Evolutionary conservation across 805 yeast species (phyloP).

Genomic region (Ogataea methylovora): DNA sequence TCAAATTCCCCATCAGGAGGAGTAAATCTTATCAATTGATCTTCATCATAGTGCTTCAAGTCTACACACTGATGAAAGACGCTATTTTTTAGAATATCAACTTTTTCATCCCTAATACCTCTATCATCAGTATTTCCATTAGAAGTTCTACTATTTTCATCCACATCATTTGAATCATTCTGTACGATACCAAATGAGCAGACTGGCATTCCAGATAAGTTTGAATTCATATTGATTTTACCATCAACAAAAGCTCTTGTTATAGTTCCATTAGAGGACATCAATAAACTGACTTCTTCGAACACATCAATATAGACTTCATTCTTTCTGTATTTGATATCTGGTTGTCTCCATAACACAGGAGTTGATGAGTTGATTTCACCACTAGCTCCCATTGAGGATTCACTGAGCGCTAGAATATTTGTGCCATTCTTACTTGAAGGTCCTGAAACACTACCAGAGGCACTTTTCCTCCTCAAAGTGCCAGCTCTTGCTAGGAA

Average conservation of each 20-base stretch:
- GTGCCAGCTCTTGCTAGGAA: constrained; percentile 14
- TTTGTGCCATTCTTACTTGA: background rate
- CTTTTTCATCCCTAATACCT: constrained; percentile 10
- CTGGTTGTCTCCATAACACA: constrained; percentile 64
- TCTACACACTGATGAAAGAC: constrained; percentile 86
- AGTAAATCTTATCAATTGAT: constrained; percentile 58
- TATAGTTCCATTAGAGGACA: constrained; percentile 57
- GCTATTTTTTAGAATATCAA: constrained; percentile 51
- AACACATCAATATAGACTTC: constrained; percentile 71
- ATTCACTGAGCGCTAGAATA: constrained; percentile 3
- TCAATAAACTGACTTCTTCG: constrained; percentile 66
- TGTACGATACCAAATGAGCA: constrained; percentile 70
- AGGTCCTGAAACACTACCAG: background rate
- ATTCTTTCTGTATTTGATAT: constrained; percentile 72
- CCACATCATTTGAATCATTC: background rate
- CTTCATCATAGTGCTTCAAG: constrained; percentile 56
- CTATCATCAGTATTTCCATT: constrained; percentile 5
- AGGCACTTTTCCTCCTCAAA: constrained; percentile 6
- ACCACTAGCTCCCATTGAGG: constrained; percentile 6
- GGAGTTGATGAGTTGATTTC: constrained; percentile 1
- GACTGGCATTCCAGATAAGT: constrained; percentile 72
- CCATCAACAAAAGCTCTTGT: constrained; percentile 75
- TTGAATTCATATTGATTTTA: constrained; percentile 58
- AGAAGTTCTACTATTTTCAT: background rate
- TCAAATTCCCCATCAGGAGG: constrained; percentile 91